Evolutionary conservation across 768 basidiomycete species (phyloP).

Genomic region (Kwoniella shandongensis): DNA sequence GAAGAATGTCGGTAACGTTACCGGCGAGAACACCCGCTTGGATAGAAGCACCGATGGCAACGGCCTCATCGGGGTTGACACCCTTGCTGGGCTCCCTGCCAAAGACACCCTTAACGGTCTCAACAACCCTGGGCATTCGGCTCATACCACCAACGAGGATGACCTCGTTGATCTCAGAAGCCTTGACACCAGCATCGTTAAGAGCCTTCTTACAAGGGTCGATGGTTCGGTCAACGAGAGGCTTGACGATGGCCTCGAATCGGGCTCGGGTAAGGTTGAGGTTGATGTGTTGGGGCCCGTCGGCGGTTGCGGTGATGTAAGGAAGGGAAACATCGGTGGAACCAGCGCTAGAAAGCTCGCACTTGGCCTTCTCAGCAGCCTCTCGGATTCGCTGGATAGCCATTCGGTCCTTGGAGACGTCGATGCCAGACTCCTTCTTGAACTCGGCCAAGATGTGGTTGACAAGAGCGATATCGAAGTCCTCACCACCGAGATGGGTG

Average conservation of each 20-base stretch:
- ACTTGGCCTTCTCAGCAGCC: constrained; percentile 99
- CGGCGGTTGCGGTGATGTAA: constrained; percentile 94
- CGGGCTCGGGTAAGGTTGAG: constrained; percentile 79
- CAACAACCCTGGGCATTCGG: constrained; percentile 92
- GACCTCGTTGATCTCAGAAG: constrained; percentile 90
- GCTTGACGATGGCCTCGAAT: constrained; percentile 80
- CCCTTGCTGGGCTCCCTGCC: constrained; percentile 97
- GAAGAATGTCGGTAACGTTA: constrained; percentile 84
- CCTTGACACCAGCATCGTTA: constrained; percentile 86
- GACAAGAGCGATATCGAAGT: constrained; percentile 89
- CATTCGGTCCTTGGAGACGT: constrained; percentile 83
- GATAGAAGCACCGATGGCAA: constrained; percentile 96
- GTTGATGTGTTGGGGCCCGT: constrained; percentile 98
- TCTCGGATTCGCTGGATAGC: constrained; percentile 98
- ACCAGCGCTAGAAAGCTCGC: constrained; percentile 88
- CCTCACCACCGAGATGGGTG: constrained; percentile 95
- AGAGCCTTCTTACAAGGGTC: constrained; percentile 98
- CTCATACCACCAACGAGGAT: constrained; percentile 99
- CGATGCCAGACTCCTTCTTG: constrained; percentile 86
- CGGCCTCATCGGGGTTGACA: constrained; percentile 99
- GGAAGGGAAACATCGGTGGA: constrained; percentile 98
- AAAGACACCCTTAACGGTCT: constrained; percentile 90
- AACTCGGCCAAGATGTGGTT: constrained; percentile 83
- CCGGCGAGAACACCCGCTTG: constrained; percentile 98
- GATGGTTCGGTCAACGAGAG: constrained; percentile 81